phyloP scores from a whole-genome alignment of 1,284 basidiomycete species.

The Rhodotorula sp. region DNA sequence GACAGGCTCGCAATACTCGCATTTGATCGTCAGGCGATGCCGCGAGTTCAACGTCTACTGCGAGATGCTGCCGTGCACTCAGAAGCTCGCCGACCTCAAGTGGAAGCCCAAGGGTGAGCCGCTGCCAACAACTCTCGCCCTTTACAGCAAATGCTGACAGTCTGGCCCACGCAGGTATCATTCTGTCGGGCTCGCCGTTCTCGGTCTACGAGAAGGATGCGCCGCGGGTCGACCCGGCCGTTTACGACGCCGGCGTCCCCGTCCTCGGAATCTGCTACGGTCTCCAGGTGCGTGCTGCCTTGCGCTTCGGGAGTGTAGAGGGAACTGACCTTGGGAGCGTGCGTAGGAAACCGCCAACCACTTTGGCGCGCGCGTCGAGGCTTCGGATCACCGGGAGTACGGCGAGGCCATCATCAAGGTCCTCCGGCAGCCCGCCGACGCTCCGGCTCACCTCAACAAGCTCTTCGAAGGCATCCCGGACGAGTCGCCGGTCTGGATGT shows the following conservation, averaged over 20 bases:
- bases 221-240: slow-evolving; percentile 90
- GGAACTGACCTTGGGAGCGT: too few relatives aligned
- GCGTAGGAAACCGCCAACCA: slow-evolving; percentile 85
- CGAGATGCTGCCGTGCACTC: slow-evolving; percentile 96
- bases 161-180: slow-evolving; percentile 67
- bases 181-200: slow-evolving; percentile 96
- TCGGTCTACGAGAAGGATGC: slow-evolving; percentile 93
- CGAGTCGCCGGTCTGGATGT: slow-evolving; percentile 97
- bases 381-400: slow-evolving; percentile 91
- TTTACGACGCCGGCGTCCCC: slow-evolving; percentile 83
- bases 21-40: slow-evolving; percentile 96
- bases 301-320: too few relatives aligned
- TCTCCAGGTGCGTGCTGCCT: slow-evolving; percentile 64
- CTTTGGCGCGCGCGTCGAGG: slow-evolving; percentile 75
- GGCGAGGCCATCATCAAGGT: slow-evolving; percentile 83
- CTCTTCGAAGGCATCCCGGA: slow-evolving; percentile 81
- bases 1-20: slow-evolving; percentile 71
- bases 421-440: slow-evolving; percentile 61
- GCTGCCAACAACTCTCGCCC: neutral
- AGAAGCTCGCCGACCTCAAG: slow-evolving; percentile 79
- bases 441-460: slow-evolving; percentile 62
- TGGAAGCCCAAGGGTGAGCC: slow-evolving; percentile 89
- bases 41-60: slow-evolving; percentile 98
- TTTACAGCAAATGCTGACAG: neutral
- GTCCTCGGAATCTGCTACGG: slow-evolving; percentile 98